These are phyloP conservation scores for Tetratostichococcus sp. DNA, from an alignment of 139 green algal species.

Conservation along the genomic window DNA sequence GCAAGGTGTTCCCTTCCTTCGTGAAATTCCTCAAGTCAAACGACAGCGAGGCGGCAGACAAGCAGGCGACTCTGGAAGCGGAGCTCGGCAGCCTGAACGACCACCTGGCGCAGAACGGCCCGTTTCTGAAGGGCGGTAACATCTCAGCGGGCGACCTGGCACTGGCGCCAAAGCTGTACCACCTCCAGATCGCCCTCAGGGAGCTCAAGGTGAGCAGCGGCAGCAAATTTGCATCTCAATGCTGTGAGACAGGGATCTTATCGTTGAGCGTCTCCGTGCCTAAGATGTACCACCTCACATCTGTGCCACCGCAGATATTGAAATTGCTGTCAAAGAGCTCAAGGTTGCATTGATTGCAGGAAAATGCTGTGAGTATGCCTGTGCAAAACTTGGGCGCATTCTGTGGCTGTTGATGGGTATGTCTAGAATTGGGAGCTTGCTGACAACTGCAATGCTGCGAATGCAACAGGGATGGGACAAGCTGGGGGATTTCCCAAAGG, in stretches of 20 bases:
- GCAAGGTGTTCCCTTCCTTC: conserved; percentile 68
- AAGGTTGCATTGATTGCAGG: too few species aligned
- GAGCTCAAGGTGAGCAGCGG: conserved; percentile 24
- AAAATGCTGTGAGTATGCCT: too few species aligned
- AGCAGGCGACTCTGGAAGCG: conserved; percentile 11
- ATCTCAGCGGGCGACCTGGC: conserved; percentile 59
- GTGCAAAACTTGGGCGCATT: too few species aligned
- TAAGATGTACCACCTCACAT: too few species aligned
- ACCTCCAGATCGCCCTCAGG: conserved; percentile 38
- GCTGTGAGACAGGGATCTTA: too few species aligned
- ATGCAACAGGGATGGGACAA: conserved; percentile 16
- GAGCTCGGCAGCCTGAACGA: conserved; percentile 34
- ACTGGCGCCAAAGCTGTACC: conserved; percentile 82
- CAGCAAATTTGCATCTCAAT: too few species aligned
- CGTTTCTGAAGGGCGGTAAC: conserved; percentile 54
- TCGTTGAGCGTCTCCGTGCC: not conserved
- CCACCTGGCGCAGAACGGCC: conserved; percentile 33
- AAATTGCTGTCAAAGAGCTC: too few species aligned
- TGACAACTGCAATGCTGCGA: not conserved
- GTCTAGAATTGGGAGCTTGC: not conserved
- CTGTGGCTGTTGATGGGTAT: not conserved
- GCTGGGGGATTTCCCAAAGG: conserved; percentile 31
- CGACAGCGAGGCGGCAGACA: conserved; percentile 41
- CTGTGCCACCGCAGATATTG: too few species aligned
- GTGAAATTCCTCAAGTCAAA: conserved; percentile 48